These are phyloP conservation scores for Hyaloscypha variabilis DNA, from an alignment of 495 filamentous ascomycete genomes.

Conservation along the genomic window DNA sequence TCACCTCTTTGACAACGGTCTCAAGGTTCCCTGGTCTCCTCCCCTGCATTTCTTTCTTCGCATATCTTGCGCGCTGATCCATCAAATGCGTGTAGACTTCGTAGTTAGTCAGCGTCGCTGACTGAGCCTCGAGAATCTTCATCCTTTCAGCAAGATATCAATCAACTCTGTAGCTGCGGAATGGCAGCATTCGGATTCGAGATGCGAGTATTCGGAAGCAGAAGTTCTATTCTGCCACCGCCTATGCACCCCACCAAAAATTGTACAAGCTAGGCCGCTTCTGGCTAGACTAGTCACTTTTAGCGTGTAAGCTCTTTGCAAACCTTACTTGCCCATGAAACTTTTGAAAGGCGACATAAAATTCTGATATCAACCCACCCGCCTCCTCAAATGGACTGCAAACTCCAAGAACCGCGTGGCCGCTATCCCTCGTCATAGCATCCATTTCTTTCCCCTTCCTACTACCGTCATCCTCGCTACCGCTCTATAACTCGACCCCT, in stretches of 20 bases:
- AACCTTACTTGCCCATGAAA: background rate
- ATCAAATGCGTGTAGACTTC: conserved; percentile 64
- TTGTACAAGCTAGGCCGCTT: background rate
- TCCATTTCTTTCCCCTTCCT: conserved; percentile 2
- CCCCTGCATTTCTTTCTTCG: conserved; percentile 25
- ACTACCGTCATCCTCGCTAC: background rate
- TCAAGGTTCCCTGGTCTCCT: conserved; percentile 44
- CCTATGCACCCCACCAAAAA: background rate
- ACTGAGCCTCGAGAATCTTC: conserved; percentile 66
- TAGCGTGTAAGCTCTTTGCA: background rate
- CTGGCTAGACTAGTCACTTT: background rate
- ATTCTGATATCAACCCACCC: background rate
- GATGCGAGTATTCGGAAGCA: background rate
- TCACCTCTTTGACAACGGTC: conserved; percentile 46
- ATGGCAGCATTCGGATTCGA: background rate
- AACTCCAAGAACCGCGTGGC: conserved; percentile 13
- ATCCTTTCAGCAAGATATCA: conserved; percentile 7
- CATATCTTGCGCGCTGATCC: conserved; percentile 27
- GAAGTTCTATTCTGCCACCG: conserved; percentile 2
- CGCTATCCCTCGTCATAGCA: conserved; percentile 21
- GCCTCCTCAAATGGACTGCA: conserved; percentile 22
- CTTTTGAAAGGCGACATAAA: background rate
- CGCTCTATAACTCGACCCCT: background rate
- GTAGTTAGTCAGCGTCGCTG: conserved; percentile 63
- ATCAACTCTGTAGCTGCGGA: background rate